Conservation (phyloP, 176 grass and related monocot species). For the Rhynchospora tenuis region DNA sequence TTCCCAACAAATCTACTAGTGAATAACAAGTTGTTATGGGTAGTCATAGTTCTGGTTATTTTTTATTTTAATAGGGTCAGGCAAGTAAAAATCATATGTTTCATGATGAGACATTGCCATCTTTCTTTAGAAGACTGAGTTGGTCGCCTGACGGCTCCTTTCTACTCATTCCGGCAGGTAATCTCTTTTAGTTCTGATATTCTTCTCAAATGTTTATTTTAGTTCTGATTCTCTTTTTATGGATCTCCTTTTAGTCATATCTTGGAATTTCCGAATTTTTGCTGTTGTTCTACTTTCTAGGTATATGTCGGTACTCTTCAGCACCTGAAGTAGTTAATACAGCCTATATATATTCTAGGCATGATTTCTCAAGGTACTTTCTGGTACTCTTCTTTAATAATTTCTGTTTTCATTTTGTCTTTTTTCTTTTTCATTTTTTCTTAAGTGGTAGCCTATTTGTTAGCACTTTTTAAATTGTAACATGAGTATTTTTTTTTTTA, state of each 20-base stretch:
- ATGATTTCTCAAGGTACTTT: conserved; percentile 84
- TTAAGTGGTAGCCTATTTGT: too few relatives aligned
- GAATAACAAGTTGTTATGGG: background rate
- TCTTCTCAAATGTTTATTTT: conserved; percentile 5
- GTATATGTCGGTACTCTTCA: conserved; percentile 52
- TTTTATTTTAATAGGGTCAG: conserved; percentile 33
- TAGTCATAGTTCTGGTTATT: background rate
- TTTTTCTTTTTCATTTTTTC: too few relatives aligned
- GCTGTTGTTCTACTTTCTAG: conserved; percentile 37
- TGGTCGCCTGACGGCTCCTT: conserved; percentile 99
- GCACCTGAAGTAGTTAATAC: conserved; percentile 67
- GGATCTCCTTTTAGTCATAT: conserved; percentile 20
- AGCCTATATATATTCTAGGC: conserved; percentile 85
- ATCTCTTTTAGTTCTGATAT: background rate
- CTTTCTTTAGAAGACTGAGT: conserved; percentile 88
- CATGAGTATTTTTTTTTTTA: background rate
- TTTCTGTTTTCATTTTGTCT: too few relatives aligned
- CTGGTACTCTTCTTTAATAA: background rate
- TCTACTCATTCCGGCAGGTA: conserved; percentile 88
- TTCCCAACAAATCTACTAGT: too few relatives aligned
- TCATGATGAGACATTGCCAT: conserved; percentile 93
- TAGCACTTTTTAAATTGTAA: background rate
- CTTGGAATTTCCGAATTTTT: conserved; percentile 6
- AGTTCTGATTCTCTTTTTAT: background rate
- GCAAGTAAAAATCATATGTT: conserved; percentile 69